These are phyloP conservation scores for Oryza brachyantha DNA, from an alignment of 176 grass and related monocot species.

Conservation along the genomic window DNA sequence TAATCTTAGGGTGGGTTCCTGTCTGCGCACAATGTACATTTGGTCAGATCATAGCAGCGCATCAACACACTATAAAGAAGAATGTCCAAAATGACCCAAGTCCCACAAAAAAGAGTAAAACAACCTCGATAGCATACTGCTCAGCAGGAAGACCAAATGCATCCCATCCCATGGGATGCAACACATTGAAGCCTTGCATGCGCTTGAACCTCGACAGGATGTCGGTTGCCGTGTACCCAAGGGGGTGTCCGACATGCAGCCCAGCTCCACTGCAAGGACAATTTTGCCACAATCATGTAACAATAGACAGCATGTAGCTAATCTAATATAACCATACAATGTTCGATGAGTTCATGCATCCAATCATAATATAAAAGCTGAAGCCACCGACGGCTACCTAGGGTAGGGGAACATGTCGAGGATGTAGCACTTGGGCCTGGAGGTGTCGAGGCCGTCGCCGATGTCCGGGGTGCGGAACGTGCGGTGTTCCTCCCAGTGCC, in stretches of 20 bases:
- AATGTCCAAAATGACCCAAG: not conserved
- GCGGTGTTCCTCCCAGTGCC: constrained; percentile 73
- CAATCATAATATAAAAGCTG: no score
- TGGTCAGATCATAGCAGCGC: not conserved
- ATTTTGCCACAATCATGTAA: not conserved
- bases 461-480: constrained; percentile 76
- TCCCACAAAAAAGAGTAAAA: not conserved
- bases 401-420: constrained; percentile 99
- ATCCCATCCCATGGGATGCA: constrained; percentile 99
- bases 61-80: not conserved
- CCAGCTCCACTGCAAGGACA: constrained; percentile 68
- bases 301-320: not conserved
- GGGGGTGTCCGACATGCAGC: constrained; percentile 82
- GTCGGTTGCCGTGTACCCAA: constrained; percentile 93
- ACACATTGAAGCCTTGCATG: constrained; percentile 95
- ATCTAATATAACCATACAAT: not conserved
- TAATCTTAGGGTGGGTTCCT: constrained; percentile 89
- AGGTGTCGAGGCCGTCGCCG: constrained; percentile 63
- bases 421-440: constrained; percentile 91
- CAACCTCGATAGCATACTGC: constrained; percentile 93
- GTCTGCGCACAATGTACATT: constrained; percentile 53
- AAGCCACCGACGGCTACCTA: no score
- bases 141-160: constrained; percentile 95
- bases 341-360: not conserved
- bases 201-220: constrained; percentile 85